Conservation (phyloP, 805 yeast genomes). For the Ogataea ganodermae region DNA sequence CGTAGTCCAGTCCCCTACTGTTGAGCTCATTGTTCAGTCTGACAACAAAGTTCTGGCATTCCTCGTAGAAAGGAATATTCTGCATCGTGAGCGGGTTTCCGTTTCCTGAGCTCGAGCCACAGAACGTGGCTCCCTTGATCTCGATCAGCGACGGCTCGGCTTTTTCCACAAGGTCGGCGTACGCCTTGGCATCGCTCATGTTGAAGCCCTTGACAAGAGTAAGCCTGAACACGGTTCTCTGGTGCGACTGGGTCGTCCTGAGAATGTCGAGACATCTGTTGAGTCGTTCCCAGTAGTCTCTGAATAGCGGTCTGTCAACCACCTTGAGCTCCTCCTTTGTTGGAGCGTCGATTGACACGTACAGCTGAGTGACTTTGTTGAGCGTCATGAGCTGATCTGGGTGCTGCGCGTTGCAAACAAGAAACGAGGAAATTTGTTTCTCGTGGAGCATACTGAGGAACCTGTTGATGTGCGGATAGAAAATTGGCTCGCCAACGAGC, state of each 20-base stretch:
- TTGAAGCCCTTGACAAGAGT: conserved; percentile 93
- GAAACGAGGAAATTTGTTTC: conserved; percentile 76
- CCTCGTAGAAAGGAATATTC: conserved; percentile 92
- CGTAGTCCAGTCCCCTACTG: conserved; percentile 70
- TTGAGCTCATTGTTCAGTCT: conserved; percentile 61
- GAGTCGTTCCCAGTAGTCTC: conserved; percentile 92
- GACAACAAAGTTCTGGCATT: conserved; percentile 75
- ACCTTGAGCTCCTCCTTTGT: conserved; percentile 75
- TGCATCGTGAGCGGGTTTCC: conserved; percentile 94
- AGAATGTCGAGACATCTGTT: conserved; percentile 78
- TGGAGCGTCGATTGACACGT: conserved; percentile 94
- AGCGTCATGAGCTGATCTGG: conserved; percentile 76
- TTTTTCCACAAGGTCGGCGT: conserved; percentile 81
- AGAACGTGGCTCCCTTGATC: conserved; percentile 92
- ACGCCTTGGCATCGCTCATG: conserved; percentile 74
- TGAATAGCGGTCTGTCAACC: conserved; percentile 84
- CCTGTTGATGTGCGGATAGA: conserved; percentile 87
- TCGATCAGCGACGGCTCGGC: conserved; percentile 88
- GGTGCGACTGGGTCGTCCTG: conserved; percentile 70
- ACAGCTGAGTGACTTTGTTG: conserved; percentile 82
- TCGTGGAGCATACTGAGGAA: conserved; percentile 81
- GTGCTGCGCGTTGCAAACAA: conserved; percentile 95
- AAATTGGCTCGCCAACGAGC: conserved; percentile 92
- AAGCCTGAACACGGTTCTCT: conserved; percentile 87
- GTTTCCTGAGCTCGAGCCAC: conserved; percentile 83